Evolutionary conservation across 2,329 filamentous ascomycete genomes (phyloP).

Genomic region (Exophiala calicioides): DNA sequence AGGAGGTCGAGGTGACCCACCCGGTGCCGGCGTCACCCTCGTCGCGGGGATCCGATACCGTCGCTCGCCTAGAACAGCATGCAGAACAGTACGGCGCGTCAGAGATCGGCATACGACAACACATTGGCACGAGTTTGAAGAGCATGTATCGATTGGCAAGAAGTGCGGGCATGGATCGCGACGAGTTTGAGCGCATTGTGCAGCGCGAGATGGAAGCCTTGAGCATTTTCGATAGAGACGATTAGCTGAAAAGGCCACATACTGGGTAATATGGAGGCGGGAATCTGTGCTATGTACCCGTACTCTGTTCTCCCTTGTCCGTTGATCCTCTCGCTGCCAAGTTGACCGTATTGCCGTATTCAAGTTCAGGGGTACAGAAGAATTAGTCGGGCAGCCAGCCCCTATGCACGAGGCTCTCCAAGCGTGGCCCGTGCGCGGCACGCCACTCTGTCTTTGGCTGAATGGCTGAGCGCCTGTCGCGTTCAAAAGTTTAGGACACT

Average conservation of each 20-base stretch:
- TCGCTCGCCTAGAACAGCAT: conserved; percentile 57
- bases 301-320: background rate
- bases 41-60: conserved; percentile 48
- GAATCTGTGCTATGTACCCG: background rate
- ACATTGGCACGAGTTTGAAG: conserved; percentile 65
- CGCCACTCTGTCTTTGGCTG: no score
- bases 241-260: conserved; percentile 7
- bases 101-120: conserved; percentile 63
- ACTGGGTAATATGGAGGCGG: background rate
- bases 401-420: no score
- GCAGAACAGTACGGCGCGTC: conserved; percentile 55
- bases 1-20: conserved; percentile 40
- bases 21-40: conserved; percentile 47
- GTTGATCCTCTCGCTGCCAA: no score
- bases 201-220: conserved; percentile 60
- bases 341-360: no score
- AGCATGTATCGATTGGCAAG: conserved; percentile 63
- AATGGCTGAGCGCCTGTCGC: conserved; percentile 14
- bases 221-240: conserved; percentile 52
- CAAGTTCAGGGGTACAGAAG: no score
- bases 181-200: conserved; percentile 62
- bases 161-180: conserved; percentile 58
- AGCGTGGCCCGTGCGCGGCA: no score
- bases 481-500: conserved; percentile 22
- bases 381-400: no score